Conservation (phyloP, 768 basidiomycete genomes). For the Leccinellum albellum region DNA sequence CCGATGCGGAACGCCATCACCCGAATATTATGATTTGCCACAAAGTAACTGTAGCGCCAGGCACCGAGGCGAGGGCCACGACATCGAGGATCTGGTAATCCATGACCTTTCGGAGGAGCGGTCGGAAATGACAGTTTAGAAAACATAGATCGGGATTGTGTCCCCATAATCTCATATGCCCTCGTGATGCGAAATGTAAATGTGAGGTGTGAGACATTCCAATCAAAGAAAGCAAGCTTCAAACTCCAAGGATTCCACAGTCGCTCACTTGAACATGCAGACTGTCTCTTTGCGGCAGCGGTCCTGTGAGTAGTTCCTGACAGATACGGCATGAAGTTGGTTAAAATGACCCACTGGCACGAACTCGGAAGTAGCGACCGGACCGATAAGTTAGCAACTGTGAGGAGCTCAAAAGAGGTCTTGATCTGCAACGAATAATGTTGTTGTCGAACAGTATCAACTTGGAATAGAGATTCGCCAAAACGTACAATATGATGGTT, state of each 20-base stretch:
- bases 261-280: background rate
- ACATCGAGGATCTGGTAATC: background rate
- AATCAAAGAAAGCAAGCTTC: background rate
- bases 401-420: background rate
- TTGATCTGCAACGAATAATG: background rate
- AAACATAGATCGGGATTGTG: background rate
- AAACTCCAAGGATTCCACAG: background rate
- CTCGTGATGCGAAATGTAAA: background rate
- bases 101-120: background rate
- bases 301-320: background rate
- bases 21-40: background rate
- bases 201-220: background rate
- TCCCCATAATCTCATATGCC: background rate
- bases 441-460: background rate
- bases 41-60: background rate
- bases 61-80: background rate
- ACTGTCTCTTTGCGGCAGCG: background rate
- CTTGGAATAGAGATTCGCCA: background rate
- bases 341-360: background rate
- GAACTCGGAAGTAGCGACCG: too few species aligned
- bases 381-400: background rate
- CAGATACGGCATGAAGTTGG: background rate
- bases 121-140: background rate
- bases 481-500: background rate
- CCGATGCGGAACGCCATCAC: background rate